Evolutionary conservation across 352 stramenopile species (phyloP).

Genomic region (Aphanomyces invadans): DNA sequence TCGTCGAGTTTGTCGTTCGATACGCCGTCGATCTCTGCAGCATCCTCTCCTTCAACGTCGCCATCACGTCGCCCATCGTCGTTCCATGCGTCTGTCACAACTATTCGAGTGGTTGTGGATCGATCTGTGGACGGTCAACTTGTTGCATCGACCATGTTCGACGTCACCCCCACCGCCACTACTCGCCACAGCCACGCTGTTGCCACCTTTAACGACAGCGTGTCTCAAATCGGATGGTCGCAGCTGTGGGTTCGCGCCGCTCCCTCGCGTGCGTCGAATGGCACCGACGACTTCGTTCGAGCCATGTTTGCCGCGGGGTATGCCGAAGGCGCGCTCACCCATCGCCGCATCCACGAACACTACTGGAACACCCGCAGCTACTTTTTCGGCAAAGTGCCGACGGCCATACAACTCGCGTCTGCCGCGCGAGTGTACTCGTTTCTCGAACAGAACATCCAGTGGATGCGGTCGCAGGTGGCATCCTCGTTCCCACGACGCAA

Average conservation of each 20-base stretch:
- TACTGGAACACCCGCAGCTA: constrained; percentile 44
- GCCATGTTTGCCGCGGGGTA: constrained; percentile 53
- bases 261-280: too few relatives aligned
- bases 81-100: not conserved
- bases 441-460: constrained; percentile 39
- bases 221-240: constrained; percentile 40
- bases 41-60: too few relatives aligned
- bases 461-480: constrained; percentile 38
- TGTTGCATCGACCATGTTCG: not conserved
- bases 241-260: constrained; percentile 46
- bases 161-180: not conserved
- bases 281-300: too few relatives aligned
- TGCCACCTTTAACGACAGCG: constrained; percentile 49
- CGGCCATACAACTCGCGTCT: constrained; percentile 10
- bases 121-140: not conserved
- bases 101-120: not conserved
- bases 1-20: too few relatives aligned
- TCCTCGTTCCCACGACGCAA: too few relatives aligned
- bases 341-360: constrained; percentile 58
- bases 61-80: not conserved
- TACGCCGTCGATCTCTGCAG: too few relatives aligned
- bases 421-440: constrained; percentile 32
- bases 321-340: constrained; percentile 46
- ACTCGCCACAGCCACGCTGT: constrained; percentile 28
- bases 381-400: constrained; percentile 42